Conservation (phyloP, 2,329 filamentous ascomycete species). For the Bipolaris bicolor region DNA sequence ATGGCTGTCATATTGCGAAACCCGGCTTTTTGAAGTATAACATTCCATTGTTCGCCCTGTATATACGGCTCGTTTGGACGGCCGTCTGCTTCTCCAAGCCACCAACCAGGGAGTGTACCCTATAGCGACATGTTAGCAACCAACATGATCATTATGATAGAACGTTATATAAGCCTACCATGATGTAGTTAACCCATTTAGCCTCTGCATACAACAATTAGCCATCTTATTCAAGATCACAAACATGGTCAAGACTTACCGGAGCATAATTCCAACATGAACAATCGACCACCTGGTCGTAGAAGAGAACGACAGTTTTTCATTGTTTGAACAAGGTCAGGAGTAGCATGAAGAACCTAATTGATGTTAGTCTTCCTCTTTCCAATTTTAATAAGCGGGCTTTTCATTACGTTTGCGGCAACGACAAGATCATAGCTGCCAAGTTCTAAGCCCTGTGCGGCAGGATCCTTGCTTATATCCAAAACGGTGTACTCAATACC, state of each 20-base stretch:
- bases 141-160: too few species aligned
- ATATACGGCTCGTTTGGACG: constrained; percentile 35
- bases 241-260: neutral
- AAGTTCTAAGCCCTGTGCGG: neutral
- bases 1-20: constrained; percentile 35
- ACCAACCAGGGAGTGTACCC: neutral
- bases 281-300: neutral
- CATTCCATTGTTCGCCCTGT: constrained; percentile 40
- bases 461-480: neutral
- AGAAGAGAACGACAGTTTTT: neutral
- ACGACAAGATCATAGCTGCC: neutral
- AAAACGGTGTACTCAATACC: neutral
- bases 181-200: too few species aligned
- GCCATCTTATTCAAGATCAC: neutral
- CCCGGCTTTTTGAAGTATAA: constrained; percentile 35
- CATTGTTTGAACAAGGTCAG: neutral
- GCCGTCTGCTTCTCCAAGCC: constrained; percentile 30
- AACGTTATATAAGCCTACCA: too few species aligned
- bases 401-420: neutral
- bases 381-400: too few species aligned
- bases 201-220: too few species aligned
- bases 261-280: neutral
- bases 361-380: too few species aligned
- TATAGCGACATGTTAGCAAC: neutral
- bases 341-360: neutral